Conservation (phyloP, 805 yeast species). For the Starmerella floris region DNA sequence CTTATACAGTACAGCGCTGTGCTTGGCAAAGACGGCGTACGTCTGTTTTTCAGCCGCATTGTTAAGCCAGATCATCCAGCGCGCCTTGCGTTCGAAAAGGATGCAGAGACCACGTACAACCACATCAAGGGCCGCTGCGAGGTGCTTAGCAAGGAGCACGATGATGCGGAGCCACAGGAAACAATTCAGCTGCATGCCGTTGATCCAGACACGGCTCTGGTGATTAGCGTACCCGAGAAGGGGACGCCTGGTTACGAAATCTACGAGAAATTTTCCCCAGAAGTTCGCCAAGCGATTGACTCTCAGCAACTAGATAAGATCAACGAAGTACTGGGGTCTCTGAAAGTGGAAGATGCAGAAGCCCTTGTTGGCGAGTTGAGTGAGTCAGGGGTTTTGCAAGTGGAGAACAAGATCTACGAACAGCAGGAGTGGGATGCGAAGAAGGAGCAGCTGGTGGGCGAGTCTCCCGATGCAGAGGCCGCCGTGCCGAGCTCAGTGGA, state of each 20-base stretch:
- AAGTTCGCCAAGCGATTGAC: slow-evolving; percentile 63
- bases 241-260: slow-evolving; percentile 28
- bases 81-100: slow-evolving; percentile 51
- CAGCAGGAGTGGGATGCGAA: slow-evolving; percentile 28
- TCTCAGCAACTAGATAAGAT: slow-evolving; percentile 62
- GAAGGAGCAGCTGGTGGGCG: slow-evolving; percentile 12
- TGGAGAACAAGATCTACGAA: slow-evolving; percentile 42
- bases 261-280: slow-evolving; percentile 47
- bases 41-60: slow-evolving; percentile 55
- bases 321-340: slow-evolving; percentile 63
- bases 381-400: slow-evolving; percentile 70
- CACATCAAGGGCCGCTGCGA: slow-evolving; percentile 71
- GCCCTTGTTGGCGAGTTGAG: slow-evolving; percentile 56
- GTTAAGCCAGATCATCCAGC: slow-evolving; percentile 47
- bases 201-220: slow-evolving; percentile 67
- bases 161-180: slow-evolving; percentile 37
- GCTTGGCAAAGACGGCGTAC: slow-evolving; percentile 36
- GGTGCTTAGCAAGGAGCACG: slow-evolving; percentile 38
- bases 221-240: slow-evolving; percentile 43
- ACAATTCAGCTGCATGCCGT: slow-evolving; percentile 78
- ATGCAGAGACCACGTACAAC: slow-evolving; percentile 55
- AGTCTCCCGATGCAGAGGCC: not conserved
- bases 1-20: slow-evolving; percentile 55
- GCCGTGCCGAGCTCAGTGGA: slow-evolving; percentile 5
- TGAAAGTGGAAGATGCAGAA: slow-evolving; percentile 72